Percentiles rank a stretch among this genome's conserved stretches.
phyloP scores from a whole-genome alignment of 441 rosid species.

The Adansonia grandidieri region DNA sequence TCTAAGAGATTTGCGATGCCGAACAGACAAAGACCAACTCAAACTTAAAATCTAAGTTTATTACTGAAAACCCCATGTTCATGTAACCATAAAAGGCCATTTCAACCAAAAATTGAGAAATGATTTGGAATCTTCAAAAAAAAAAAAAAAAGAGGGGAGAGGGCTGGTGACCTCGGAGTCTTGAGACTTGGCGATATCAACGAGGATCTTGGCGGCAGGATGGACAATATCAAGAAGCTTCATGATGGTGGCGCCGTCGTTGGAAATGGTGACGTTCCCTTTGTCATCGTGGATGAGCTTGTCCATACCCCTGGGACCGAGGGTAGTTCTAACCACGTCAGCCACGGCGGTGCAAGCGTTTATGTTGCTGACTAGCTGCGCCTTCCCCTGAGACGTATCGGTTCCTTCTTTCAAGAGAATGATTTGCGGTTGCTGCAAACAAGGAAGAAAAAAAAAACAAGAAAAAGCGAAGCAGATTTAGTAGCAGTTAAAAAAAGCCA shows the following conservation, averaged over 20 bases:
- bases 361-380: constrained; percentile 93
- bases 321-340: constrained; percentile 85
- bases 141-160: too few species aligned
- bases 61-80: not conserved
- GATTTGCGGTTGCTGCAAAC: constrained; percentile 95
- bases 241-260: constrained; percentile 99
- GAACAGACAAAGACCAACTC: not conserved
- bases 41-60: not conserved
- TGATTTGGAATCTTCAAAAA: not conserved
- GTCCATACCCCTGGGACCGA: constrained; percentile 98
- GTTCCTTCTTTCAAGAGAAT: constrained; percentile 96
- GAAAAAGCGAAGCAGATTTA: not conserved
- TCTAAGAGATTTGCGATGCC: not conserved
- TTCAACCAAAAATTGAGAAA: not conserved
- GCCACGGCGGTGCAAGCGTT: constrained; percentile 92
- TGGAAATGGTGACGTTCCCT: constrained; percentile 91
- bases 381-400: constrained; percentile 93
- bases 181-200: constrained; percentile 97
- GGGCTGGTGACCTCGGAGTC: constrained; percentile 74
- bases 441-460: not conserved
- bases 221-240: constrained; percentile 93
- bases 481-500: not conserved
- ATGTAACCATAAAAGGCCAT: not conserved
- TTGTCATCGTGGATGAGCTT: constrained; percentile 95
- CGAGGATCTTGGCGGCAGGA: constrained; percentile 97